Percentiles rank a stretch among this genome's conserved stretches.
Evolutionary conservation across 225 moss, liverwort and hornwort genomes (phyloP).

Genomic region (Physcomitrium patens): DNA sequence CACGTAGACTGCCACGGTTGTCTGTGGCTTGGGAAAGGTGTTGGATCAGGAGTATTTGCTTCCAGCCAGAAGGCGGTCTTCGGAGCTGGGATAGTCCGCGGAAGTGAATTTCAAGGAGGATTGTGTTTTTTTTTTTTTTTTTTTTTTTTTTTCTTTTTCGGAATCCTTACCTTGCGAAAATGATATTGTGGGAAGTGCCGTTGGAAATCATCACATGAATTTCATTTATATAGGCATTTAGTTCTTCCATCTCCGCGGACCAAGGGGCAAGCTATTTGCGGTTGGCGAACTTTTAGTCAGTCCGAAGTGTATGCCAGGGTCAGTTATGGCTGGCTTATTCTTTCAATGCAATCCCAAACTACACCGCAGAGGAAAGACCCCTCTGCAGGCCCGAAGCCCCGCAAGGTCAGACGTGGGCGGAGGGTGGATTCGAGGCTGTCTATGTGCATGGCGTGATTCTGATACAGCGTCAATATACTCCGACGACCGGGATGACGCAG

Average conservation of each 20-base stretch:
- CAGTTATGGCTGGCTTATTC: constrained; percentile 21
- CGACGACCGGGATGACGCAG: constrained; percentile 39
- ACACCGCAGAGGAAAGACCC: constrained; percentile 27
- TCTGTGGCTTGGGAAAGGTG: too few species aligned
- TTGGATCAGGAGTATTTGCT: constrained; percentile 24
- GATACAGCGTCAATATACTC: constrained; percentile 31
- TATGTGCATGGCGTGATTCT: constrained; percentile 41
- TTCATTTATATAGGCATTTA: background rate
- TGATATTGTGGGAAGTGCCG: background rate
- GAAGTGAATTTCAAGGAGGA: constrained; percentile 26
- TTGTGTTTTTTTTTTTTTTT: background rate
- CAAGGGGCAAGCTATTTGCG: background rate
- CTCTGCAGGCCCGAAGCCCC: constrained; percentile 24
- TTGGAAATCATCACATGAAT: background rate
- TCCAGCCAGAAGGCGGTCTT: constrained; percentile 11
- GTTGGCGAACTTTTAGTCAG: background rate
- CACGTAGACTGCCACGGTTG: too few species aligned
- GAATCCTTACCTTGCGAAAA: too few species aligned
- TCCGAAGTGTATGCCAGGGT: background rate
- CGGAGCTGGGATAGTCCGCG: constrained; percentile 12
- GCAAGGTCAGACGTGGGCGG: background rate
- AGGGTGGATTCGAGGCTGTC: constrained; percentile 36
- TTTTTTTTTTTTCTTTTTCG: too few species aligned
- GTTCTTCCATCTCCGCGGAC: background rate
- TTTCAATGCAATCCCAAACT: constrained; percentile 25